These are phyloP conservation scores for Petunia axillaris DNA, from an alignment of 257 asterid species.

Conservation along the genomic window DNA sequence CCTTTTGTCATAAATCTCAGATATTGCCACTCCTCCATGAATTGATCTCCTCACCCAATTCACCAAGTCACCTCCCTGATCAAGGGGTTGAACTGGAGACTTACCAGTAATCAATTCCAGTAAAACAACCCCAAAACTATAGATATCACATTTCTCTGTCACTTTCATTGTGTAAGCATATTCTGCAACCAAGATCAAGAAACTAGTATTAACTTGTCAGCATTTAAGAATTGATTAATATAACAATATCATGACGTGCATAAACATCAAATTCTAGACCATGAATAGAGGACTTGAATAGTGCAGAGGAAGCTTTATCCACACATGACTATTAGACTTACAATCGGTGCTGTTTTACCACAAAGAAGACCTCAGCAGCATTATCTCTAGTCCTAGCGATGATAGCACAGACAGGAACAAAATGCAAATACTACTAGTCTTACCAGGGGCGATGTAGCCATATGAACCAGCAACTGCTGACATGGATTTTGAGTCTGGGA, in stretches of 20 bases:
- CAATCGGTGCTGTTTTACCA: no score
- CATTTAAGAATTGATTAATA: neutral
- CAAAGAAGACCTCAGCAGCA: no score
- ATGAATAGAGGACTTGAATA: no score
- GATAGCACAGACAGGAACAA: no score
- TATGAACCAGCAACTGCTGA: slow-evolving; percentile 96
- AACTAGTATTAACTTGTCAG: neutral
- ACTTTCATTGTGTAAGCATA: slow-evolving; percentile 95
- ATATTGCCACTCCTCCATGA: slow-evolving; percentile 39
- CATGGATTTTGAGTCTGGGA: slow-evolving; percentile 79
- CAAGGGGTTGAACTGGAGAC: slow-evolving; percentile 84
- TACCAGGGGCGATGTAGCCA: slow-evolving; percentile 98
- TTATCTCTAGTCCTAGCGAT: no score
- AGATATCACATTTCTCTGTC: slow-evolving; percentile 87
- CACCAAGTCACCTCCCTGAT: slow-evolving; percentile 85
- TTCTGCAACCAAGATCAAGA: slow-evolving; percentile 47
- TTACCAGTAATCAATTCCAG: slow-evolving; percentile 75
- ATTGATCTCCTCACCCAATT: slow-evolving; percentile 67
- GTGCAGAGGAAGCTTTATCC: no score
- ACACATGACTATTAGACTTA: no score
- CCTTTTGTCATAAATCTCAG: slow-evolving; percentile 65
- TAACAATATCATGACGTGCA: neutral
- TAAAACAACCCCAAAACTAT: slow-evolving; percentile 84
- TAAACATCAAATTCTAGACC: neutral
- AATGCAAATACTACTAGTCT: neutral